A percentile compares a stretch with the other conserved stretches of the same genome.
Evolutionary conservation across 1,284 basidiomycete genomes (phyloP).

Genomic region (Neotropicomus parvogracilis): DNA sequence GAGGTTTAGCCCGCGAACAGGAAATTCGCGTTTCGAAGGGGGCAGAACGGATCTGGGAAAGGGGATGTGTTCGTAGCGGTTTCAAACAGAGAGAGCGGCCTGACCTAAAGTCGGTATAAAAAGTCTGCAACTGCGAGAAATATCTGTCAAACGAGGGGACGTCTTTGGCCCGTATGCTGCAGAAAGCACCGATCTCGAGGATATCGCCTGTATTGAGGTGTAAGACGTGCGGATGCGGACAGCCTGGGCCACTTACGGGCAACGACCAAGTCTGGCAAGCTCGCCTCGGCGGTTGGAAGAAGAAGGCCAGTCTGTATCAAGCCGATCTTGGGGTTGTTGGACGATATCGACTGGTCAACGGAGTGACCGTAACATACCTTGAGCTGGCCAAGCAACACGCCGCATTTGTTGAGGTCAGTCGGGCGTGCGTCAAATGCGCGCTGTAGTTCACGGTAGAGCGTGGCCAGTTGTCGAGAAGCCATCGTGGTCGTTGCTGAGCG

Average conservation of each 20-base stretch:
- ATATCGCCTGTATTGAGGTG: conserved; percentile 69
- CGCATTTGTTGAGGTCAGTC: conserved; percentile 63
- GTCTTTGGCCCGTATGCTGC: conserved; percentile 85
- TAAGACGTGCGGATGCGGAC: background rate
- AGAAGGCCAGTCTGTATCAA: conserved; percentile 77
- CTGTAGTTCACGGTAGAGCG: conserved; percentile 59
- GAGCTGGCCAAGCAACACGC: conserved; percentile 60
- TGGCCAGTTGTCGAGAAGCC: conserved; percentile 48
- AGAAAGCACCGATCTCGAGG: conserved; percentile 93
- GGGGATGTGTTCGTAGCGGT: background rate
- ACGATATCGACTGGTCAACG: background rate
- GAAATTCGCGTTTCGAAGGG: conserved; percentile 80
- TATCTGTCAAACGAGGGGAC: conserved; percentile 93
- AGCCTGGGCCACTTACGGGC: conserved; percentile 52
- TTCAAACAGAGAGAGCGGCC: conserved; percentile 11
- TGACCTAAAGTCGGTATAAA: conserved; percentile 86
- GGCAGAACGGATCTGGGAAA: conserved; percentile 63
- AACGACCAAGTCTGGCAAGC: conserved; percentile 59
- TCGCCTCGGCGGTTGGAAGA: conserved; percentile 57
- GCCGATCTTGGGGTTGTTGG: conserved; percentile 54
- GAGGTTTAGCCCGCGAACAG: conserved; percentile 90
- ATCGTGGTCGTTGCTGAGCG: conserved; percentile 33
- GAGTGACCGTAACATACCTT: conserved; percentile 49
- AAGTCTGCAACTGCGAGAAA: conserved; percentile 88
- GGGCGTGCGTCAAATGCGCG: conserved; percentile 59